Base-by-base conservation (phyloP, 2,329 filamentous ascomycete species). In the Lachnellula occidentalis region DNA sequence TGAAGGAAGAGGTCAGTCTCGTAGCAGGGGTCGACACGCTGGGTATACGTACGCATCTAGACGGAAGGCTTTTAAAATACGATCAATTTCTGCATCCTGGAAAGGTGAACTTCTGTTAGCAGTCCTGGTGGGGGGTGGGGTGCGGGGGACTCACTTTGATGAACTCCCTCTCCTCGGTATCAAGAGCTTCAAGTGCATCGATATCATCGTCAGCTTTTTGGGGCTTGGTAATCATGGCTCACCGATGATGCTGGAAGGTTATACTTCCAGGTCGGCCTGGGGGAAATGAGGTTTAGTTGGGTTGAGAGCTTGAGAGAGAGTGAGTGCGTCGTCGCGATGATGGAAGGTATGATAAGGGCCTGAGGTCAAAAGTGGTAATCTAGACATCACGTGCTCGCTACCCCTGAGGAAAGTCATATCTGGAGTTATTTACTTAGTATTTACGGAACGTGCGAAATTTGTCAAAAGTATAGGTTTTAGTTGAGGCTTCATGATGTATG, bases 1-100 rank as follows among this genome's bases (percentile, higher is more conserved):
- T 50, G 17, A 21, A 31, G 17, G 9, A n/a, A 11, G 19, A 53
- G 21, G 4, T 19, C n/a, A 52, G 47, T 63, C 41, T 53, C 34
- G 43, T 34, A 37, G 31, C 52, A 43, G 17, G 37, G 45, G 45
- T 19, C 50, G 31, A 14, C 22, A 42, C n/a, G 21, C 45, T 11
- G 34, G 48, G 43, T 19, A 50, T 34, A 73, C 78, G 71, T 72
- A 82, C 78, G 86, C 82, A 72, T 90, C 85, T 64, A 88, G 83
- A 65, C 87, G 85, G 73, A 99, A 99, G 47, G 92, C 89, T 67
- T 87, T 88, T 63, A 95, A 79, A 64, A 99, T 99, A 57, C 92
- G 88, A 68, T 95, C 90, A 66, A 97, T 97, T 71, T 97, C 92
- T 56, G 88, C 86, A 80, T 97, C 94, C 88, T 95, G 61, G 4